Evolutionary conservation across 176 grass and related monocot species (phyloP), one percentile per base, ranked within the genome.

Genomic region (Stipa capillata): DNA sequence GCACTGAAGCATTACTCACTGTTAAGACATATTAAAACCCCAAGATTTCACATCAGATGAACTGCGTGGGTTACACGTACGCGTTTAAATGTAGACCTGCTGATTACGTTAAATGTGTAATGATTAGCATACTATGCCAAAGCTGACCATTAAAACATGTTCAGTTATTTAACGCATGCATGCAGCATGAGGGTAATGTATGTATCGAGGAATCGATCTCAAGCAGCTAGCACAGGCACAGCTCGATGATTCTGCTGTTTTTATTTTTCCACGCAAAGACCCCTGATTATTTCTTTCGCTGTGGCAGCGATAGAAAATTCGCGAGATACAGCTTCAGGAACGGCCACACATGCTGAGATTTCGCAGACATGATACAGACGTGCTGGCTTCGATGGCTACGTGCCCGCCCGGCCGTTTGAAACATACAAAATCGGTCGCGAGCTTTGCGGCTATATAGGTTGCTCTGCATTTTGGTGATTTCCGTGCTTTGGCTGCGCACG

Each of bases 271-370:
- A 29, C 29, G 9, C 10, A 27, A 34, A 73, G 80, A 88, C 79
- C 79, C 86, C 80, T 2, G 36, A 53, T 51, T 14, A 18, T 59
- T 79, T 64, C 64, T 56, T 27, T 42, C 1, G 13, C 39, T 24
- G 32, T 64, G 51, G 13, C 61, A 16, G 62, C n/a, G 72, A 69
- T 72, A 83, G 65, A 83, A 87, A 78, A 49, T 3, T 65, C 7
- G 29, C 79, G 48, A 78, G n/a, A 55, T 64, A 78, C 73, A 87
- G 36, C 39, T 37, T 18, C 3, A 17, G 20, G 31, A 64, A 64
- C 80, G 74, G 80, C 48, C 36, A 74, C 79, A 83, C 79, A 87
- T 83, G 85, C 47, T 29, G 27, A 29, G 79, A 77, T 79, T 78
- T 27, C 54, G 49, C 52, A 1, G 36, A 83, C 29, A 82, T 65